Percentiles rank a stretch among this genome's conserved stretches.
Evolutionary conservation across 495 filamentous ascomycete species (phyloP).

Genomic region (Hypoxylon trugodes): DNA sequence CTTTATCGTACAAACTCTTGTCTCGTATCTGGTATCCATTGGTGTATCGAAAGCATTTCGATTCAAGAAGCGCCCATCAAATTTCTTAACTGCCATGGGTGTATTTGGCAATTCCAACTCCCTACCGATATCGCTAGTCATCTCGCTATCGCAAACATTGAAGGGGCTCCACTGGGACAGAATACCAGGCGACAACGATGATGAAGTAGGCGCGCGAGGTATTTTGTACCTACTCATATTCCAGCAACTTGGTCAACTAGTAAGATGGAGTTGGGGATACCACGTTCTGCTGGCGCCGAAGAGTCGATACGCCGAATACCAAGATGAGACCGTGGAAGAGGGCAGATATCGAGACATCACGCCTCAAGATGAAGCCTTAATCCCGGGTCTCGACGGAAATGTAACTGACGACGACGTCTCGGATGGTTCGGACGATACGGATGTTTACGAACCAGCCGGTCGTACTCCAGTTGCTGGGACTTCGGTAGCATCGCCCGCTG

Average conservation of each 20-base stretch:
- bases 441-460: slow-evolving; percentile 55
- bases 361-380: slow-evolving; percentile 42
- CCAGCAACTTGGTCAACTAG: slow-evolving; percentile 93
- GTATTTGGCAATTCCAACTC: slow-evolving; percentile 99
- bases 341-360: slow-evolving; percentile 71
- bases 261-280: slow-evolving; percentile 98
- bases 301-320: slow-evolving; percentile 70
- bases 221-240: slow-evolving; percentile 97
- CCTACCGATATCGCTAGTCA: slow-evolving; percentile 92
- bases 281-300: slow-evolving; percentile 87
- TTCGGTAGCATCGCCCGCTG: slow-evolving; percentile 50
- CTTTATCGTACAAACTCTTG: slow-evolving; percentile 83
- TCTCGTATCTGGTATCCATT: slow-evolving; percentile 81
- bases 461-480: slow-evolving; percentile 54
- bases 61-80: slow-evolving; percentile 82
- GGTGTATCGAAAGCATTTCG: slow-evolving; percentile 75
- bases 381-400: slow-evolving; percentile 41
- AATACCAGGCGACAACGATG: slow-evolving; percentile 89
- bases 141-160: slow-evolving; percentile 91
- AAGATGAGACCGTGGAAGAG: slow-evolving; percentile 66
- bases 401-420: slow-evolving; percentile 15
- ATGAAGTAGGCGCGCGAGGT: slow-evolving; percentile 90
- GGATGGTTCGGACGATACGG: slow-evolving; percentile 48
- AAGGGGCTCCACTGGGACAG: slow-evolving; percentile 92
- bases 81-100: slow-evolving; percentile 96